phyloP scores from a whole-genome alignment of 2,329 filamentous ascomycete genomes.

The Stemphylium lycopersici region DNA sequence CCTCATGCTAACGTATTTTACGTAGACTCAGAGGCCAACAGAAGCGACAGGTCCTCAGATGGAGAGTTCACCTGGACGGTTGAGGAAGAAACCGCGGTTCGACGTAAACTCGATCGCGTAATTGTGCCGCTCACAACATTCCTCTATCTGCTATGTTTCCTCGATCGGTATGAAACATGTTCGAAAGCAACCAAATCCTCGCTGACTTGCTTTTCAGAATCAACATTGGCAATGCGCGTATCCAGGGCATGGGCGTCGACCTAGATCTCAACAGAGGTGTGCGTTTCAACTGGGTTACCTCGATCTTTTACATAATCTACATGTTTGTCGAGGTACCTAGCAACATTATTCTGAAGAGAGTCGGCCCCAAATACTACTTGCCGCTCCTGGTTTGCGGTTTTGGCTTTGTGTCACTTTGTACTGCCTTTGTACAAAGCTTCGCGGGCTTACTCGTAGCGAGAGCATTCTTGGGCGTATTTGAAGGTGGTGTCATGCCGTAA shows the following conservation, averaged over 20 bases:
- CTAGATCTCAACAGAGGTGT: conserved; percentile 54
- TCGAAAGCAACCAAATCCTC: background rate
- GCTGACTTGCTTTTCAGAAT: conserved; percentile 28
- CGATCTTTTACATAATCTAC: conserved; percentile 65
- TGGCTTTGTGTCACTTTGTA: conserved; percentile 61
- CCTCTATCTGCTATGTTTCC: conserved; percentile 61
- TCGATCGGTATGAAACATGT: conserved; percentile 45
- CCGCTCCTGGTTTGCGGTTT: conserved; percentile 62
- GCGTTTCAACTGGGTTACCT: conserved; percentile 64
- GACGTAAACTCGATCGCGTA: conserved; percentile 61
- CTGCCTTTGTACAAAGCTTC: conserved; percentile 60
- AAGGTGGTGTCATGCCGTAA: conserved; percentile 63
- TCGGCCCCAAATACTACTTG: conserved; percentile 61
- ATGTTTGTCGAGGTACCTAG: conserved; percentile 62
- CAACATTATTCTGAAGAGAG: conserved; percentile 61
- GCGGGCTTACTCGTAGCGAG: conserved; percentile 56
- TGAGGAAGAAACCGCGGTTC: conserved; percentile 57
- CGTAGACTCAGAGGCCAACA: conserved; percentile 31
- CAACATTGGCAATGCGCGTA: conserved; percentile 62
- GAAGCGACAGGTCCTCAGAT: conserved; percentile 39
- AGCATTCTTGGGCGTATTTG: conserved; percentile 60
- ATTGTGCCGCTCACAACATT: conserved; percentile 60
- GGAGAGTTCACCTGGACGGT: conserved; percentile 55
- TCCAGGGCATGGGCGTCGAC: conserved; percentile 60
- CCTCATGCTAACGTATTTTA: conserved; percentile 9